phyloP scores from a whole-genome alignment of 331 rosid species.

The Quercus phellos region DNA sequence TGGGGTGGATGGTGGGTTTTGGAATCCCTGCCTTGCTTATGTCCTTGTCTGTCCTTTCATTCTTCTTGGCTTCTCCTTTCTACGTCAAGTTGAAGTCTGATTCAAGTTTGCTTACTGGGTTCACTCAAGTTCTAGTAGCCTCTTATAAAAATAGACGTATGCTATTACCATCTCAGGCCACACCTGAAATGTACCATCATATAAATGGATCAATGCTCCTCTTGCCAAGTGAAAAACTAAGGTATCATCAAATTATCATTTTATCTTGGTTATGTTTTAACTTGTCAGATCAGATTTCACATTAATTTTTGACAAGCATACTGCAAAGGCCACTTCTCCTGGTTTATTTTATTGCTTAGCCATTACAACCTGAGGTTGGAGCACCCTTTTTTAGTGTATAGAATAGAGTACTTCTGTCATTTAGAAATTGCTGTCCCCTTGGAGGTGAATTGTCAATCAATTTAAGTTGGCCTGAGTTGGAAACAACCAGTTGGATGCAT shows the following conservation, averaged over 20 bases:
- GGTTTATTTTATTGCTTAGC: not conserved
- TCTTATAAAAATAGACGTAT: conserved; percentile 34
- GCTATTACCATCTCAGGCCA: not conserved
- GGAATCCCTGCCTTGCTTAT: conserved; percentile 40
- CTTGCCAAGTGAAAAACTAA: conserved; percentile 21
- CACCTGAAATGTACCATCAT: not conserved
- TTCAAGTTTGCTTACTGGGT: conserved; percentile 28
- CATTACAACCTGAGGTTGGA: not conserved
- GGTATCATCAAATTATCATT: conserved; percentile 1
- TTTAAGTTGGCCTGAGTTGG: too few relatives aligned
- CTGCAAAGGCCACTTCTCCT: not conserved
- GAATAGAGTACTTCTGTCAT: not conserved
- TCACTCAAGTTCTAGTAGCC: conserved; percentile 31
- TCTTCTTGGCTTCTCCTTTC: conserved; percentile 36
- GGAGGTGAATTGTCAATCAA: too few relatives aligned
- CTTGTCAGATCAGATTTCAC: not conserved
- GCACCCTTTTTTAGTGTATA: not conserved
- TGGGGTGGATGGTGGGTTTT: conserved; percentile 53
- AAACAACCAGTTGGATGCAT: too few relatives aligned
- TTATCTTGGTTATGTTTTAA: not conserved
- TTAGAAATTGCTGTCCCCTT: not conserved
- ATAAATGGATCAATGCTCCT: not conserved
- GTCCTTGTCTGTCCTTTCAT: conserved; percentile 25
- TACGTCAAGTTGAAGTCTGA: conserved; percentile 31
- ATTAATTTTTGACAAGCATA: not conserved